Base-by-base conservation (phyloP, 2,329 filamentous ascomycete species). In the Fusarium azukiicola region DNA sequence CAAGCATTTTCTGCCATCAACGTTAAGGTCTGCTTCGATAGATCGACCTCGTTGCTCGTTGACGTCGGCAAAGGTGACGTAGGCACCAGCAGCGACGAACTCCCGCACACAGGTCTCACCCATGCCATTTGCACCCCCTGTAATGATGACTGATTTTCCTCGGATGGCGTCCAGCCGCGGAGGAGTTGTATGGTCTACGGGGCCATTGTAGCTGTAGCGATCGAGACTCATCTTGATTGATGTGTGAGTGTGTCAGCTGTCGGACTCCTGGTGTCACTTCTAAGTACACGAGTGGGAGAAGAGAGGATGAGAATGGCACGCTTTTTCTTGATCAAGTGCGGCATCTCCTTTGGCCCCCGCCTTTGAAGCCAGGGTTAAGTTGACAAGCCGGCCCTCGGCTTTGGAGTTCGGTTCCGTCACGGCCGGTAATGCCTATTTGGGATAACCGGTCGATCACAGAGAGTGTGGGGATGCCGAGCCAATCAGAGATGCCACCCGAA, bases 131-230 rank as follows among this genome's bases (percentile, higher is more conserved):
- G 85, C 89, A 16, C 90, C 90, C n/a, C 90, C 89, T 2, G 90
- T 91, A 21, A 91, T 86, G 32, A 91, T 85, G 36, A 90, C 88
- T 2, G 87, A 89, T 77, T 90, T 91, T 40, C 87, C 89, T 6
- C 80, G 83, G 13, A 90, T 44, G 7, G 75, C 58, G 0, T 81
- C 68, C 12, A 75, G 70, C 40, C 74, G 42, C 1, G 71, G 67
- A 3, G 61, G 14, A 17, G 58, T 9, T 8, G 77, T 81, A 47
- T 80, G 76, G 68, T 81, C 77, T 19, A 81, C 49, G 6, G 79
- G 79, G 13, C 79, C 79, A n/a, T 64, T 75, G 64, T 81, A 81
- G 11, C 63, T 44, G 44, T 81, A 81, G 32, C 79, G 77, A 12
- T 76, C 49, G 14, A 80, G 47, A 46, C 74, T 27, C 77, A 78